Evolutionary conservation across 208 protist species (phyloP).

Genomic region (Trypanosoma caninum): DNA sequence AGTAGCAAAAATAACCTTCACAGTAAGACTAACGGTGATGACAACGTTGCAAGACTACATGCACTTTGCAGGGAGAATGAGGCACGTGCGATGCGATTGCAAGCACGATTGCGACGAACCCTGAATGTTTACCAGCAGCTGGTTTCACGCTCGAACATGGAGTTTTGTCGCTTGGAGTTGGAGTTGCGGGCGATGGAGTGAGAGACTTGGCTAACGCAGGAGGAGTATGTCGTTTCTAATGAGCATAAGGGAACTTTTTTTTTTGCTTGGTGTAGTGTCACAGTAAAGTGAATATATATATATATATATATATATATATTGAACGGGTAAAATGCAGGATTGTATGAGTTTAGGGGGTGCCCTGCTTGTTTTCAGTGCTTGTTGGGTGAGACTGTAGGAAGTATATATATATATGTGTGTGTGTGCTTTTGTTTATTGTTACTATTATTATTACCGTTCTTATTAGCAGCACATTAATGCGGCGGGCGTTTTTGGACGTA

Average conservation of each 20-base stretch:
- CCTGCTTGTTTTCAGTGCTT: no score
- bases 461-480: not conserved
- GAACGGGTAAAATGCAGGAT: no score
- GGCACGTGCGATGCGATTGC: not conserved
- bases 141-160: not conserved
- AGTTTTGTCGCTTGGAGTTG: slow-evolving; percentile 16
- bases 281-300: not conserved
- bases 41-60: not conserved
- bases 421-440: no score
- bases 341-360: no score
- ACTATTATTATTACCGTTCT: no score
- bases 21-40: not conserved
- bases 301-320: not conserved
- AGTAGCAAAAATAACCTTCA: not conserved
- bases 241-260: not conserved
- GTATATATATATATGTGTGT: no score
- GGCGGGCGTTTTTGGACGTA: not conserved
- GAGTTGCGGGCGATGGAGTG: slow-evolving; percentile 15
- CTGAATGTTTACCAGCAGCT: not conserved
- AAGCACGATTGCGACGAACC: slow-evolving; percentile 1
- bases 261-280: not conserved
- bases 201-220: not conserved
- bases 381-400: no score
- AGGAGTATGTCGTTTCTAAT: not conserved
- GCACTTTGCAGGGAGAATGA: slow-evolving; percentile 14